Evolutionary conservation across 2,329 filamentous ascomycete species (phyloP).

Genomic region (Arthroderma sp.): DNA sequence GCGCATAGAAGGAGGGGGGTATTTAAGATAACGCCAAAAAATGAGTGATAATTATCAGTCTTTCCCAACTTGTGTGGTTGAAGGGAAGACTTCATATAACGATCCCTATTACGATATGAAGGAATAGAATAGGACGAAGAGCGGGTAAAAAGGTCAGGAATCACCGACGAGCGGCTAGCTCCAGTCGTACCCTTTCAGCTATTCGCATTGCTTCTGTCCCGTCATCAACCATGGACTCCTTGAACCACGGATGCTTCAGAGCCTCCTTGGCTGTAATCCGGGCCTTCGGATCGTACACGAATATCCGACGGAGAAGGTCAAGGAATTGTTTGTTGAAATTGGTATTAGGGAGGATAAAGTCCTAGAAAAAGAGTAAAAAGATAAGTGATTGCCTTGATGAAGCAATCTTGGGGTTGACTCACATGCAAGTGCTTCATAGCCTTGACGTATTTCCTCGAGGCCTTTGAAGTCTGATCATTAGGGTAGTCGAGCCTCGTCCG

Average conservation of each 20-base stretch:
- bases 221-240: constrained; percentile 50
- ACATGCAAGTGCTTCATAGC: constrained; percentile 53
- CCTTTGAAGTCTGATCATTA: constrained; percentile 48
- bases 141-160: neutral
- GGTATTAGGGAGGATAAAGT: constrained; percentile 48
- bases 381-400: neutral
- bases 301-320: constrained; percentile 49
- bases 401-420: constrained; percentile 18
- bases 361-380: constrained; percentile 29
- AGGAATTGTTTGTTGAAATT: constrained; percentile 51
- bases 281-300: constrained; percentile 53
- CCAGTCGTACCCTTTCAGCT: constrained; percentile 27
- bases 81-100: neutral
- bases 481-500: constrained; percentile 49
- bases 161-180: neutral
- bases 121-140: neutral
- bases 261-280: constrained; percentile 53
- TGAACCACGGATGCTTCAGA: constrained; percentile 54
- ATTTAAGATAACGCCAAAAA: no score
- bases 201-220: constrained; percentile 52
- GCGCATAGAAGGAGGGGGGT: no score
- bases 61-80: no score
- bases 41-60: no score
- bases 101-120: neutral
- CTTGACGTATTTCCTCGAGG: constrained; percentile 52